Conservation (phyloP, 495 filamentous ascomycete genomes). For the Thozetella sp. region DNA sequence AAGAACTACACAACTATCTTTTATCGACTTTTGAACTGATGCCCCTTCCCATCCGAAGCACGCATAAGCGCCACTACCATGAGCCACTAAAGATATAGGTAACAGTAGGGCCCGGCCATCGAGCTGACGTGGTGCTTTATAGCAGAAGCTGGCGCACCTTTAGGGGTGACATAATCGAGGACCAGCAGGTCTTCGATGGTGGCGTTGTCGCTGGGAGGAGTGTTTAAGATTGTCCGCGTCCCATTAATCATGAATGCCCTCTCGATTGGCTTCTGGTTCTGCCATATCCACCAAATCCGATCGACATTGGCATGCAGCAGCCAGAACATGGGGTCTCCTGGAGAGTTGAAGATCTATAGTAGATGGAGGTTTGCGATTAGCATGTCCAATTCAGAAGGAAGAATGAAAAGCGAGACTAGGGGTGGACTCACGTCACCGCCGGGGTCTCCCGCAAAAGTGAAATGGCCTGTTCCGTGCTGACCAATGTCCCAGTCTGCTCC, state of each 20-base stretch:
- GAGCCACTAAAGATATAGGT: constrained; percentile 14
- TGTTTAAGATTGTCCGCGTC: constrained; percentile 10
- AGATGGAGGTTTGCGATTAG: not conserved
- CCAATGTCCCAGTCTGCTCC: not conserved
- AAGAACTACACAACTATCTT: too few species aligned
- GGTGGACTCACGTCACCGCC: not conserved
- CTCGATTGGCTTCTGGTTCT: constrained; percentile 1
- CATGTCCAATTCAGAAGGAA: too few species aligned
- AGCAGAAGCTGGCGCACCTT: not conserved
- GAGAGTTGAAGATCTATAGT: not conserved
- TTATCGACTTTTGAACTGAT: too few species aligned
- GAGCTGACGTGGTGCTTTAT: constrained; percentile 4
- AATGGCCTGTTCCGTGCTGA: not conserved
- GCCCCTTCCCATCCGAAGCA: too few species aligned
- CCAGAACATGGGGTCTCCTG: not conserved
- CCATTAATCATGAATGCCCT: constrained; percentile 3
- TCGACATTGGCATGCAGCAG: not conserved
- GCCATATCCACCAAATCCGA: not conserved
- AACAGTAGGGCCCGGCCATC: constrained; percentile 11
- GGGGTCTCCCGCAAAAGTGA: not conserved
- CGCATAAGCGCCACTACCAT: too few species aligned
- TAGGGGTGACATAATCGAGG: constrained; percentile 5
- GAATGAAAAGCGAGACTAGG: not conserved
- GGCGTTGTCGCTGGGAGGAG: constrained; percentile 8
- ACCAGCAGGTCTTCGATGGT: constrained; percentile 11